Evolutionary conservation across 768 basidiomycete genomes (phyloP), one percentile per base, ranked within the genome.

Genomic region (Podaxis sp.): DNA sequence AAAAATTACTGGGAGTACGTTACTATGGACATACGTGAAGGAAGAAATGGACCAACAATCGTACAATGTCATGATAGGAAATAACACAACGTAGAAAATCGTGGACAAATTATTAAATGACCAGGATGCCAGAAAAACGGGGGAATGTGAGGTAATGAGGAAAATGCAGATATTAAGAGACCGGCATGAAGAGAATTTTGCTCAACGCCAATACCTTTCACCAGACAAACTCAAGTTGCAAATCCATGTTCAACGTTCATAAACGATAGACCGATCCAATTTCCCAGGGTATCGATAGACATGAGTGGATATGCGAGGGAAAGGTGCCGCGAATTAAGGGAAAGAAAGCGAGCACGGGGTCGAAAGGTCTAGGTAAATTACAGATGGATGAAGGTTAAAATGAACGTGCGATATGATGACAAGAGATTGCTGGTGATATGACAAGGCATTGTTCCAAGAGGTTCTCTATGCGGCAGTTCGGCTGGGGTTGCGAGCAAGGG

Each of bases 401-500:
- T 62, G 52, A 38, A 62, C 38, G 60, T 40, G 60, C 46, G 41
- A 62, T 44, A 60, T 26, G 58, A 46, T 62, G 52, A 62, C 46
- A 38, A 55, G 52, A 61, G 44, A 60, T 60, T 53, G 59, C 50
- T 53, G 44, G 13, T 41, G 38, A 44, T 30, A 37, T 38, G 51
- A 53, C 17, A 30, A 36, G 44, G 30, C 30, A 30, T 24, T 36
- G 53, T 37, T 62, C 53, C 30, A 36, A 10, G 11, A 46, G 33
- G 54, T 26, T 53, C 41, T 55, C 41, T 54, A 62, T 62, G 60
- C 60, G 15, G 40, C 52, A 30, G 67, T 61, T 55, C 72, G 64
- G 41, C 73, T 87, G 12, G 90, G 90, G 75, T 92, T 85, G 68
- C 91, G 85, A 24, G 91, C 90, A 62, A 95, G 82, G 7, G 87